Evolutionary conservation across 2,329 filamentous ascomycete genomes (phyloP), one percentile per base, ranked within the genome.

Genomic region (Dactylonectria macrodidyma): DNA sequence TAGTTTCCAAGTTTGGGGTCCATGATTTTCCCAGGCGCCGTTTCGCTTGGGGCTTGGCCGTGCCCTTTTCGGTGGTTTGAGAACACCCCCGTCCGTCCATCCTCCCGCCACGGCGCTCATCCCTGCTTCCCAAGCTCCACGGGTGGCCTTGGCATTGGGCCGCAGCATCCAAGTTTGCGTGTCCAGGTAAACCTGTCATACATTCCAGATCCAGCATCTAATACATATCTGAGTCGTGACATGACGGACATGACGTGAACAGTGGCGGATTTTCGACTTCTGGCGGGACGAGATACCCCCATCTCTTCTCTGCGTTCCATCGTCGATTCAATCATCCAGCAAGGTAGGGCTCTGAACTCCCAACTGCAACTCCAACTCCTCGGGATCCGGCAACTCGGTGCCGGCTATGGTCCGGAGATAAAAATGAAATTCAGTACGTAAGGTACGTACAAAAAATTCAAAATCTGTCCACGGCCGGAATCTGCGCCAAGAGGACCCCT

Each of bases 341-440:
- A 30, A 30, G 26, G 26, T 7, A 30, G 26, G 26, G 26, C 26
- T 30, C 26, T 19, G 19, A 19, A 19, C 19, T 19, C 19, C 19
- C 19, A 19, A 19, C 19, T 19, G 1, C 26, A 30, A 30, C 26
- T 30, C 4, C 26, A 19, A 3, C 46, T 50, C 66, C 67, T 71
- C 69, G 69, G 69, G 64, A 71, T 60, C 69, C 69, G 69, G 69
- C 69, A 69, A 71, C 34, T 60, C 62, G 62, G 63, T 62, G 33
- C 69, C 72, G 74, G 74, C 47, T 71, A 70, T 76, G 69, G 14
- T 44, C 59, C 74, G 74, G 74, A 60, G 62, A 75, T 76, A 69
- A 65, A 52, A 26, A 6, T 10, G 33, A 38, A 19, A 19, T 19
- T 19, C 19, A 19, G 19, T 19, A 19, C 19, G 19, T 19, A 19